Percentiles rank a stretch among this genome's conserved stretches.
Conservation (phyloP, 306 rosid species). For the Quercus mongolica region DNA sequence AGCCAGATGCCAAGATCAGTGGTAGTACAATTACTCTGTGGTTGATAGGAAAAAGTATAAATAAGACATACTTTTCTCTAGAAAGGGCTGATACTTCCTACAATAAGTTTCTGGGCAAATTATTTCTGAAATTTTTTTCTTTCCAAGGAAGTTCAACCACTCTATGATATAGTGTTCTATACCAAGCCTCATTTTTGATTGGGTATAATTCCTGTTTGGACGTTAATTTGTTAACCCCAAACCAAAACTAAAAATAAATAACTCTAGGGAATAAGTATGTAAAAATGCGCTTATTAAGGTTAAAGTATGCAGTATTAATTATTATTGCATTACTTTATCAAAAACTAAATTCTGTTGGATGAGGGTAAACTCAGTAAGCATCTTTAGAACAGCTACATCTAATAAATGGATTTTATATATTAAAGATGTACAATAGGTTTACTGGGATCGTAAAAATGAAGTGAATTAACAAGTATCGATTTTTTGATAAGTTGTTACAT, state of each 20-base stretch:
- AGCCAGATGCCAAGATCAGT: slow-evolving; percentile 53
- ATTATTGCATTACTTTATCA: neutral
- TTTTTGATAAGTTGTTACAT: neutral
- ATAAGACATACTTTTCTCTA: neutral
- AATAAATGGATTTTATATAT: neutral
- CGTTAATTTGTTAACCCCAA: neutral
- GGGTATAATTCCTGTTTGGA: neutral
- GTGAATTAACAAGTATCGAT: neutral
- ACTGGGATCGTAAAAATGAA: neutral
- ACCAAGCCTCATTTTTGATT: neutral
- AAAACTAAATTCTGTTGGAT: neutral
- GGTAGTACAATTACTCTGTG: slow-evolving; percentile 44
- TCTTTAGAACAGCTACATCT: neutral
- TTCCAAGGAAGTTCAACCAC: neutral
- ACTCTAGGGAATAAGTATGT: too few relatives aligned
- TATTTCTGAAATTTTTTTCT: neutral
- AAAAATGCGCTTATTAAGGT: too few relatives aligned
- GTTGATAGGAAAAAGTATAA: slow-evolving; percentile 1
- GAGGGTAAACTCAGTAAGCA: neutral
- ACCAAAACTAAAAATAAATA: neutral
- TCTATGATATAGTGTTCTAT: neutral
- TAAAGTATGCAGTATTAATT: neutral
- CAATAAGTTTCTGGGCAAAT: neutral
- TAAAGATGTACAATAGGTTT: neutral
- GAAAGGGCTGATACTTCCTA: neutral